Evolutionary conservation across 306 rosid genomes (phyloP), one percentile per base, ranked within the genome.

Genomic region (Pyrus pyrifolia): DNA sequence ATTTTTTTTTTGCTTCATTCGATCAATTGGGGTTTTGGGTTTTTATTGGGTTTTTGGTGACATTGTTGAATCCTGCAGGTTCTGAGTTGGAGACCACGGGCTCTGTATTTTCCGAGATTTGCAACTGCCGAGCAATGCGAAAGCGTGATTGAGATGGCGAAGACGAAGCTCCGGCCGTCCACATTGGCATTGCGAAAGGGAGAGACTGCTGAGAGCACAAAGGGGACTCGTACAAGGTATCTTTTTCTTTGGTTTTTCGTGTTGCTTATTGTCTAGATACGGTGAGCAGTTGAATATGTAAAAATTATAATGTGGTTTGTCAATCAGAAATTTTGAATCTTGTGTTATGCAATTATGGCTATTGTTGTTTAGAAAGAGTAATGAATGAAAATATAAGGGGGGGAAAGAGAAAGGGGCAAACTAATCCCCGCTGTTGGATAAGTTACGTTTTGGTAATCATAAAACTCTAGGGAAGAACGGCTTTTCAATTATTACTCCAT

Each of bases 141-240:
- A 62, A 66, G 49, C 44, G 78, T 88, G 70, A 85, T 88, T 53
- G 45, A 71, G 14, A 83, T 76, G 76, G 96, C 92, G 42, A 85
- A 85, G 73, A 58, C 83, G 14, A 81, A 74, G 65, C 88, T 88
- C 46, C 53, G 65, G 75, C 92, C 96, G 53, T 90, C 96, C 22
- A 69, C 80, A 11, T 79, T 90, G 83, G 92, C 91, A 70, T 71
- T 88, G 84, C 78, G 91, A 22, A 70, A 85, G 80, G 92, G 92
- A 74, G 89, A 90, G 71, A 80, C 92, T 67, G 80, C 53, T 23
- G 96, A 88, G 76, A 86, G 82, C 82, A 85, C 88, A 6, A 85
- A 86, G 78, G 88, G 72, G 72, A 76, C 87, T 14, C 83, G 96
- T 80, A 90, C 96, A 80, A 90, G 96, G 96, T 90, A 82, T 73